Evolutionary conservation across 2,329 filamentous ascomycete genomes (phyloP).

Genomic region (Aaosphaeria pasadenensis): DNA sequence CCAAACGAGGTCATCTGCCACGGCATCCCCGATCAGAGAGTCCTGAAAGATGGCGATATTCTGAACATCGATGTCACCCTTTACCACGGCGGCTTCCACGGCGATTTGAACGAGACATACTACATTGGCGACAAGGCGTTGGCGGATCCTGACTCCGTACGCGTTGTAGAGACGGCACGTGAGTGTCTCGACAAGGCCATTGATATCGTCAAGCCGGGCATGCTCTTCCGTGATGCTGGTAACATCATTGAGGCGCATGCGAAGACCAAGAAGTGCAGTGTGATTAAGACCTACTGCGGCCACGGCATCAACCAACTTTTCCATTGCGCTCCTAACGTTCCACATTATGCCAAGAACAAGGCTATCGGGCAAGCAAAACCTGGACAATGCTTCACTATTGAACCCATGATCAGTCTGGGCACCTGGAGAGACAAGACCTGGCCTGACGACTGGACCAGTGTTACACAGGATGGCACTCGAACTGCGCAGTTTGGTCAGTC

Average conservation of each 20-base stretch:
- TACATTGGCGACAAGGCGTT: constrained; percentile 89
- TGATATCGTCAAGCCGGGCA: constrained; percentile 87
- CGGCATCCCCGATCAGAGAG: constrained; percentile 89
- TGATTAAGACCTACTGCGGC: constrained; percentile 93
- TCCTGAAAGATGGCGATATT: constrained; percentile 88
- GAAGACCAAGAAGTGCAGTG: constrained; percentile 79
- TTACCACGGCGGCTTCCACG: constrained; percentile 93
- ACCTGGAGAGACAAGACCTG: constrained; percentile 91
- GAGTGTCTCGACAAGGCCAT: constrained; percentile 91
- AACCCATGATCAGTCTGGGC: constrained; percentile 95
- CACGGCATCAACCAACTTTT: constrained; percentile 94
- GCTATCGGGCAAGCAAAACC: constrained; percentile 89
- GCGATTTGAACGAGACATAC: constrained; percentile 97
- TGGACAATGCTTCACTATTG: constrained; percentile 98
- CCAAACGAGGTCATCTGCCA: constrained; percentile 98
- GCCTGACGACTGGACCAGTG: constrained; percentile 98
- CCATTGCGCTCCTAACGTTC: constrained; percentile 90
- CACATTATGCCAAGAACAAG: constrained; percentile 98
- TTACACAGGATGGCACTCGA: constrained; percentile 81
- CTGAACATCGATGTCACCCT: constrained; percentile 95
- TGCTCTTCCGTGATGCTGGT: constrained; percentile 87
- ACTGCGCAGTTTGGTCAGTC: constrained; percentile 86
- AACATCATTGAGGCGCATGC: constrained; percentile 95
- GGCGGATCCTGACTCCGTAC: constrained; percentile 79
- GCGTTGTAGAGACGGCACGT: constrained; percentile 85